Conservation (phyloP, 1,284 basidiomycete genomes). For the Cryptococcus maquisensis region DNA sequence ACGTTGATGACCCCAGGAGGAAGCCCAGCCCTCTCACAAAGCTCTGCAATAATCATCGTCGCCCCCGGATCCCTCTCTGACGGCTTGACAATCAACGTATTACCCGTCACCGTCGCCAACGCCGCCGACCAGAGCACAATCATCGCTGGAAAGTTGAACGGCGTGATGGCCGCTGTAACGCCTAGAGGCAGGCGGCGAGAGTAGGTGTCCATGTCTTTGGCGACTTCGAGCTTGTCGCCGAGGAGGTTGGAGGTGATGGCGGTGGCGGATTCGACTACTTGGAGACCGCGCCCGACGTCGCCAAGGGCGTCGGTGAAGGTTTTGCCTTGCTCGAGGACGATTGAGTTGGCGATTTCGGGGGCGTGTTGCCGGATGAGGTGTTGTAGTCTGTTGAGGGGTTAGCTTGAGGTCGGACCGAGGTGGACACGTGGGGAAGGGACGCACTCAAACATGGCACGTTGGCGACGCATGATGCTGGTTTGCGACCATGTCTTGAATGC, state of each 20-base stretch:
- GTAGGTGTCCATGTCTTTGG: slow-evolving; percentile 94
- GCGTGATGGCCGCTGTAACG: slow-evolving; percentile 62
- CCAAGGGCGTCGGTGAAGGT: slow-evolving; percentile 87
- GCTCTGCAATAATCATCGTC: slow-evolving; percentile 93
- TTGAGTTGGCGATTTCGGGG: slow-evolving; percentile 56
- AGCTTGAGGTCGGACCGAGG: neutral
- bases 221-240: slow-evolving; percentile 89
- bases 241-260: slow-evolving; percentile 78
- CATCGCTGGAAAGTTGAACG: slow-evolving; percentile 87
- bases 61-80: slow-evolving; percentile 96
- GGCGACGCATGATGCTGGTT: slow-evolving; percentile 78
- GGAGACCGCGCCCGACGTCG: slow-evolving; percentile 82
- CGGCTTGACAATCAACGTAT: slow-evolving; percentile 91
- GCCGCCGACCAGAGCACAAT: slow-evolving; percentile 96
- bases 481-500: slow-evolving; percentile 88
- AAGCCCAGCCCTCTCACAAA: slow-evolving; percentile 69
- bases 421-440: slow-evolving; percentile 22
- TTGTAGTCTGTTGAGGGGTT: slow-evolving; percentile 59
- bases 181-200: slow-evolving; percentile 52
- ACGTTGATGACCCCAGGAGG: slow-evolving; percentile 76
- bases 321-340: slow-evolving; percentile 86
- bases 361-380: slow-evolving; percentile 69
- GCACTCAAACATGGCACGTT: slow-evolving; percentile 84
- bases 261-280: slow-evolving; percentile 87
- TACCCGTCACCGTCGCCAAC: slow-evolving; percentile 59